Evolutionary conservation across 139 green algal genomes (phyloP).

Genomic region (Volvox reticuliferus): DNA sequence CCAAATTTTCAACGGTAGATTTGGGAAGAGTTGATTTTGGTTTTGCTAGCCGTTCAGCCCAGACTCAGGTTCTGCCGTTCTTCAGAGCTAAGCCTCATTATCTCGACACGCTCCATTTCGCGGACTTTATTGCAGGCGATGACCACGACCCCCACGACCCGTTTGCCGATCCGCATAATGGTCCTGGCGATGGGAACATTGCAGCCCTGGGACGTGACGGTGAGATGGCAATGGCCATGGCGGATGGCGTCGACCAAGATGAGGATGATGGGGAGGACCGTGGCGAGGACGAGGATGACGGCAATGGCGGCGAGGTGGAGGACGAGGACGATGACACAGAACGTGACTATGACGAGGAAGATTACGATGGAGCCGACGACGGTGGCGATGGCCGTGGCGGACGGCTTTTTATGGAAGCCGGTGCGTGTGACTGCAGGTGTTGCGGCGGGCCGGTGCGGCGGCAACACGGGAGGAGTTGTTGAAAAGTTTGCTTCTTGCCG

Average conservation of each 20-base stretch:
- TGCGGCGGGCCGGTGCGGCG: too few species aligned
- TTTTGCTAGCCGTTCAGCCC: too few species aligned
- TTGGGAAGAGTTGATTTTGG: too few species aligned
- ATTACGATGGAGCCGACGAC: conserved; percentile 45
- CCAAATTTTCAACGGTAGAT: too few species aligned
- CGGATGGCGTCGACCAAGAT: conserved; percentile 35
- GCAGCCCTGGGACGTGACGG: background rate
- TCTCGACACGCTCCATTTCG: too few species aligned
- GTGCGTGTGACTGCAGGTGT: background rate
- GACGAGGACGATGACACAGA: conserved; percentile 60
- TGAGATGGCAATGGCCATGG: conserved; percentile 23
- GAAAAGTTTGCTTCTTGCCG: too few species aligned
- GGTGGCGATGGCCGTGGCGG: background rate
- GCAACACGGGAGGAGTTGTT: too few species aligned
- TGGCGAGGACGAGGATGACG: conserved; percentile 30
- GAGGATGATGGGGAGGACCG: background rate
- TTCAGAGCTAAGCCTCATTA: too few species aligned
- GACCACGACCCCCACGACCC: conserved; percentile 24
- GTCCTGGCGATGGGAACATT: background rate
- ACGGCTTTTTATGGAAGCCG: background rate
- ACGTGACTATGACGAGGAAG: conserved; percentile 56
- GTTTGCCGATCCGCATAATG: conserved; percentile 27
- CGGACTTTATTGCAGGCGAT: background rate
- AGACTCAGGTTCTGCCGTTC: too few species aligned
- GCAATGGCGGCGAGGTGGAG: conserved; percentile 49